A percentile compares a stretch with the other conserved stretches of the same genome.
Evolutionary conservation across 768 basidiomycete genomes (phyloP).

Genomic region (Trametes sanguinea): DNA sequence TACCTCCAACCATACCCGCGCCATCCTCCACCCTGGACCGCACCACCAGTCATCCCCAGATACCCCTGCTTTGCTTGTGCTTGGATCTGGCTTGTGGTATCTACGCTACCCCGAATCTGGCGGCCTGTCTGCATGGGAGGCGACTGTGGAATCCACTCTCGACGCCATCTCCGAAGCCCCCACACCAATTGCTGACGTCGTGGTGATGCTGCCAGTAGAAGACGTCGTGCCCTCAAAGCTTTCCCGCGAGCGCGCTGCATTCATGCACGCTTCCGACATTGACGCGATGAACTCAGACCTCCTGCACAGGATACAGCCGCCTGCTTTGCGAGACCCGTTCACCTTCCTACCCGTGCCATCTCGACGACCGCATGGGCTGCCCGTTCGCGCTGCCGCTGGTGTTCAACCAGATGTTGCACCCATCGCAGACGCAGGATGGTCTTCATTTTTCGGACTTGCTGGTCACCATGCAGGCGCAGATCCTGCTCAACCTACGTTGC

Average conservation of each 20-base stretch:
- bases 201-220: constrained; percentile 80
- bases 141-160: constrained; percentile 69
- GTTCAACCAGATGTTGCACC: constrained; percentile 79
- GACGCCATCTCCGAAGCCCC: constrained; percentile 42
- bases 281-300: constrained; percentile 92
- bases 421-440: constrained; percentile 79
- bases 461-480: constrained; percentile 67
- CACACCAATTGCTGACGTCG: constrained; percentile 59
- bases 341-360: constrained; percentile 27
- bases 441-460: constrained; percentile 73
- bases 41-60: constrained; percentile 15
- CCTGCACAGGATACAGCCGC: constrained; percentile 58
- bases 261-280: constrained; percentile 77
- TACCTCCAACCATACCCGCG: constrained; percentile 59
- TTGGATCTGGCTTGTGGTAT: constrained; percentile 91
- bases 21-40: constrained; percentile 39
- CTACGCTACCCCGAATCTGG: constrained; percentile 78
- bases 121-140: constrained; percentile 78
- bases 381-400: constrained; percentile 69
- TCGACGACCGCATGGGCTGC: constrained; percentile 26
- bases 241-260: constrained; percentile 58
- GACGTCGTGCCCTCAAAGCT: constrained; percentile 69
- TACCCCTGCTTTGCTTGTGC: constrained; percentile 66
- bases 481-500: constrained; percentile 80
- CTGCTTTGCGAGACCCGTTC: constrained; percentile 31